phyloP scores from a whole-genome alignment of 2,329 filamentous ascomycete species.

The Cephalotrichum gorgonifer region DNA sequence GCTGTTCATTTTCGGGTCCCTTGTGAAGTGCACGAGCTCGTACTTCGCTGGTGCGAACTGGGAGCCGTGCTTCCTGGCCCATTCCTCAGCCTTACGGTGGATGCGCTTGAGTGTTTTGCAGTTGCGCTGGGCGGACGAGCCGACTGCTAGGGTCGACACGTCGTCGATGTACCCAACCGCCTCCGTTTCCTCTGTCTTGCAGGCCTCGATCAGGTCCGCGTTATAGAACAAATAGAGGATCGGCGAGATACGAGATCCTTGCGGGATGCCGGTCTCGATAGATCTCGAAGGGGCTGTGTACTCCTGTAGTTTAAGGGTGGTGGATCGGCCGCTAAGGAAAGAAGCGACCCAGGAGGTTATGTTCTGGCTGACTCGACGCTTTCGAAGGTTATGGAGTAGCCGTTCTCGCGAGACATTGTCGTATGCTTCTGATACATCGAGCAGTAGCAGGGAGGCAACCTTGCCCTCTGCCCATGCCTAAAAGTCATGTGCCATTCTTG shows the following conservation, averaged over 20 bases:
- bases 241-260: conserved; percentile 14
- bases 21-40: conserved; percentile 13
- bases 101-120: conserved; percentile 11
- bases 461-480: conserved; percentile 6
- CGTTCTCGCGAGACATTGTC: conserved; percentile 9
- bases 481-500: no score
- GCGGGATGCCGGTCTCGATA: conserved; percentile 12
- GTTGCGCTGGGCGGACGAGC: conserved; percentile 7
- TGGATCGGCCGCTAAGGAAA: conserved; percentile 10
- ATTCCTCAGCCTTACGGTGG: conserved; percentile 10
- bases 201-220: conserved; percentile 12
- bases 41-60: conserved; percentile 14
- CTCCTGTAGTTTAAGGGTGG: conserved; percentile 8
- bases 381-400: conserved; percentile 10
- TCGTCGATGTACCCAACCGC: conserved; percentile 9
- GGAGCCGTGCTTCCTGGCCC: conserved; percentile 11
- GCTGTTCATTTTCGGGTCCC: conserved; percentile 9
- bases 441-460: conserved; percentile 9
- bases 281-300: conserved; percentile 5
- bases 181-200: conserved; percentile 7
- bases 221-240: conserved; percentile 18
- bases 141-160: conserved; percentile 9
- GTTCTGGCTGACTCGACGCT: conserved; percentile 8
- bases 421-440: conserved; percentile 7
- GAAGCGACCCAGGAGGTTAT: conserved; percentile 12